Evolutionary conservation across 2,329 filamentous ascomycete species (phyloP).

Genomic region (Colletotrichum sp.): DNA sequence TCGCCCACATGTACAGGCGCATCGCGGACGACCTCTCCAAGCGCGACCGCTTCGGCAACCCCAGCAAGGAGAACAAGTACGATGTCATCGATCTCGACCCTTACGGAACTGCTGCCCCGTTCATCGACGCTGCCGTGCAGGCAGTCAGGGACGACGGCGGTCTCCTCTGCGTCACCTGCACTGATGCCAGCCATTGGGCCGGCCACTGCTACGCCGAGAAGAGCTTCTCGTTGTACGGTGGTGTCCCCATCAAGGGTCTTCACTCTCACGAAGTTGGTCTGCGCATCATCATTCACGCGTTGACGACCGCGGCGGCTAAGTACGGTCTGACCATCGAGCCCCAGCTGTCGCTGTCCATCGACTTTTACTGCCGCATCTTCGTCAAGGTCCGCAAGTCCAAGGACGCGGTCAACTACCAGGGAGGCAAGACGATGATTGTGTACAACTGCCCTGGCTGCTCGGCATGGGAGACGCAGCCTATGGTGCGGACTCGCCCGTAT

Average conservation of each 20-base stretch:
- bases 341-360: constrained; percentile 89
- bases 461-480: constrained; percentile 83
- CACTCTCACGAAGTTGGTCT: constrained; percentile 90
- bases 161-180: constrained; percentile 93
- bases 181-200: constrained; percentile 93
- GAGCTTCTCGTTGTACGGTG: constrained; percentile 91
- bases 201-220: constrained; percentile 96
- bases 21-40: constrained; percentile 59
- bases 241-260: constrained; percentile 81
- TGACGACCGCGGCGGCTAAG: constrained; percentile 80
- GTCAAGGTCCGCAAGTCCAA: constrained; percentile 81
- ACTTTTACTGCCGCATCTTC: constrained; percentile 93
- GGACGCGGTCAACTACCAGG: constrained; percentile 86
- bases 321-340: constrained; percentile 92
- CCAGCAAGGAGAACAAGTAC: constrained; percentile 62
- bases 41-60: constrained; percentile 41
- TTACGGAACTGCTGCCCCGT: constrained; percentile 91
- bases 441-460: constrained; percentile 92
- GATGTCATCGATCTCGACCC: constrained; percentile 97
- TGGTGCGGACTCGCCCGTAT: constrained; percentile 72
- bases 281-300: constrained; percentile 81
- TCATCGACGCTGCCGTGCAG: constrained; percentile 90
- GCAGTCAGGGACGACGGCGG: constrained; percentile 84
- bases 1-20: constrained; percentile 87
- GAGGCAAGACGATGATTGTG: constrained; percentile 89